Evolutionary conservation across 108 stramenopile genomes (phyloP), one percentile per base, ranked within the genome.

Genomic region (Nitzschia inconspicua): DNA sequence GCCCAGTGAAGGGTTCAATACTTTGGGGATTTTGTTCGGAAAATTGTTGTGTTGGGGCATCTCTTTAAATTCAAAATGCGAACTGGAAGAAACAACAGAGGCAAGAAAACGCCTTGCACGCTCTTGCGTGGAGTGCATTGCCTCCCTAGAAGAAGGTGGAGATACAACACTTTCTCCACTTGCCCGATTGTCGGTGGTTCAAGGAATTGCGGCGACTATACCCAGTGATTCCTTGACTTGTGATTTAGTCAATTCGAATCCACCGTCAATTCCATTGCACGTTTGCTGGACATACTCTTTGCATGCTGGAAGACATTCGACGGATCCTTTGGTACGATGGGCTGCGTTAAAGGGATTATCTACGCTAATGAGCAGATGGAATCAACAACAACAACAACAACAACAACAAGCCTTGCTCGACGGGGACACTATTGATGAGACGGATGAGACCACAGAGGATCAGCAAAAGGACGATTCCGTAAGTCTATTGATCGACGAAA

Each of bases 271-370:
- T n/a, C 55, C 51, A 20, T 40, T 74, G 39, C 57, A 73, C 36
- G 24, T 31, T 18, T 60, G 52, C 29, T 73, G 53, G 64, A 44
- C 27, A 26, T 72, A 59, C 52, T 53, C 39, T 2, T 30, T 67
- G 27, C 58, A 27, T 5, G 42, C 35, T 4, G 40, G 49, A 7
- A 34, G 44, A 8, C 24, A 4, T 34, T 47, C 78, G 16, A 68
- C 66, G 5, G 84, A 85, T 58, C 63, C 74, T 0, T 47, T 65
- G 34, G 75, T 66, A 16, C 77, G 84, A 19, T 70, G 76, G 70
- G 70, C 55, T 25, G 77, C 78, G 8, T 37, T 85, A 20, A 75
- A 75, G 42, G 77, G 72, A 16, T 43, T 85, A 7, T 76, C 73
- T 14, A 79, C 82, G 0, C 22, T 84, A 41, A 31, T 66, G 3